Conservation (phyloP, 2,329 filamentous ascomycete genomes). For the Paramyrothecium sp. region DNA sequence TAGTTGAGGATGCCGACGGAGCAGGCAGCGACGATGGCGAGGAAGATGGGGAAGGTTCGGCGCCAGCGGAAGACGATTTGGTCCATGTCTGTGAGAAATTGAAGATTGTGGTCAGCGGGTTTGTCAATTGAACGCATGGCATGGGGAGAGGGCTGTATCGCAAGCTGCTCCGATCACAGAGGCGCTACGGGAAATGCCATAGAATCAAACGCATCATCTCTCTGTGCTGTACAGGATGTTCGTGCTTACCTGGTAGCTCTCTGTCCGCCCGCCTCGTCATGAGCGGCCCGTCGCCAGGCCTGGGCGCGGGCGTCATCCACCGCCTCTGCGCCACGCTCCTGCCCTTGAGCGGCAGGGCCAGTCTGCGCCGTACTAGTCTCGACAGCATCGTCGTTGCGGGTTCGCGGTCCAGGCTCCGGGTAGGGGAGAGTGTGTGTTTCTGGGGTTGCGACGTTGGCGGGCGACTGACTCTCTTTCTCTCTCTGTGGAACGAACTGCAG, state of each 20-base stretch:
- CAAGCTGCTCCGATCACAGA: no score
- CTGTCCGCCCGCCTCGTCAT: slow-evolving; percentile 65
- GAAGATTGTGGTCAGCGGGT: no score
- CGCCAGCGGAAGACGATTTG: slow-evolving; percentile 58
- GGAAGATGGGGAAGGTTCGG: slow-evolving; percentile 78
- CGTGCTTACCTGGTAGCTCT: slow-evolving; percentile 60
- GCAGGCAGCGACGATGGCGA: slow-evolving; percentile 65
- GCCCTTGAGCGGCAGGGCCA: slow-evolving; percentile 18
- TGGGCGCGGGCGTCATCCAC: slow-evolving; percentile 53
- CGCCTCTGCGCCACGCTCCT: slow-evolving; percentile 39
- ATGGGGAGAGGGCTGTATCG: no score
- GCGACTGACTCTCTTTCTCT: no score
- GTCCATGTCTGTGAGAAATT: slow-evolving; percentile 33
- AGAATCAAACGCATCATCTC: no score
- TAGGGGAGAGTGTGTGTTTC: no score
- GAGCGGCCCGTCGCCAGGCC: slow-evolving; percentile 59
- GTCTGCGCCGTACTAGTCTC: slow-evolving; percentile 20
- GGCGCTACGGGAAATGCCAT: no score
- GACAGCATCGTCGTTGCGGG: slow-evolving; percentile 21
- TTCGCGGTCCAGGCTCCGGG: no score
- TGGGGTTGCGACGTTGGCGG: no score
- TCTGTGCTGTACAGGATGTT: no score
- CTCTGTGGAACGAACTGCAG: no score
- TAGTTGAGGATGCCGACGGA: slow-evolving; percentile 97
- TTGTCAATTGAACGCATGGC: no score